Percentiles rank a stretch among this genome's conserved stretches.
Conservation (phyloP, 2,329 filamentous ascomycete genomes). For the Tolypocladium amazonense region DNA sequence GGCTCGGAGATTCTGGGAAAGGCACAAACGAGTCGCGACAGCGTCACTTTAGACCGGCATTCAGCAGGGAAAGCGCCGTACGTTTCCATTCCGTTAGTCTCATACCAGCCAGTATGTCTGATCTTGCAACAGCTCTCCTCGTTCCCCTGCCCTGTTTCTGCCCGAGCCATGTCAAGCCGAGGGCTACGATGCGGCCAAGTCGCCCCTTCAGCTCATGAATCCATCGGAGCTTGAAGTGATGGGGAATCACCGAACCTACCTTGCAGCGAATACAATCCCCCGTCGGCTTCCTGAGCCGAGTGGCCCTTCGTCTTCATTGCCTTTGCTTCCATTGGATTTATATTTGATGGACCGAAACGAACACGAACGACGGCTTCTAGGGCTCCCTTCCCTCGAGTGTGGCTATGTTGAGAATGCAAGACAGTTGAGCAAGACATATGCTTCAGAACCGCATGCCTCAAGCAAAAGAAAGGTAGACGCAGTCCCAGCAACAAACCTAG, state of each 20-base stretch:
- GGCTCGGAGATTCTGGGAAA: background rate
- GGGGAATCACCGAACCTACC: background rate
- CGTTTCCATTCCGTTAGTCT: background rate
- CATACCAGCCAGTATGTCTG: background rate
- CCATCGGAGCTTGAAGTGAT: background rate
- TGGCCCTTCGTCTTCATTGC: background rate
- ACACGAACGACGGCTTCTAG: background rate
- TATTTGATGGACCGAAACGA: slow-evolving; percentile 2
- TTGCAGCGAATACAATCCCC: background rate
- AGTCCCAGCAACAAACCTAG: background rate
- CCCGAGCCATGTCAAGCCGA: background rate
- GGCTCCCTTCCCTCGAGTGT: background rate
- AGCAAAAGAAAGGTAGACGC: background rate
- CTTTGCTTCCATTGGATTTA: background rate
- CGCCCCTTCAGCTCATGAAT: background rate
- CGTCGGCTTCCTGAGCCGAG: background rate
- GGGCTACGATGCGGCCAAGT: background rate
- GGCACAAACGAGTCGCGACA: background rate
- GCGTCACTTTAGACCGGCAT: background rate
- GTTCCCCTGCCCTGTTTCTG: background rate
- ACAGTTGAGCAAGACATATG: background rate
- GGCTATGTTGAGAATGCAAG: background rate
- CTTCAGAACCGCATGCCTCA: background rate
- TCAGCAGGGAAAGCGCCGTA: background rate
- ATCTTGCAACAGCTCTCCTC: background rate